Evolutionary conservation across 2,329 filamentous ascomycete genomes (phyloP), one percentile per base, ranked within the genome.

Genomic region (Botrytis porri): DNA sequence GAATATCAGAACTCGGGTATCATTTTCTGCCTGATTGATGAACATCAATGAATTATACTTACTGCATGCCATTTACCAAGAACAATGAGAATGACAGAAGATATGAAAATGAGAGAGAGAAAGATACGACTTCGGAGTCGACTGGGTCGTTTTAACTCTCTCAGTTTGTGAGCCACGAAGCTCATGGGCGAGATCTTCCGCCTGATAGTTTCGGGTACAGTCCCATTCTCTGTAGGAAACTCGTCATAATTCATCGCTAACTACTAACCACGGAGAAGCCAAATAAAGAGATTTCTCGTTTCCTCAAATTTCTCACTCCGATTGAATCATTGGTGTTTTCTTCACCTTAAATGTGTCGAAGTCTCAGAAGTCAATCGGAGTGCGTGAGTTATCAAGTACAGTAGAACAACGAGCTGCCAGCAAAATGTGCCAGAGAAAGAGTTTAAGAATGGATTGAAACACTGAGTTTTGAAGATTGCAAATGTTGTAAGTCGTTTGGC

Each of bases 71-170:
- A 69, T 69, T 60, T 67, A 37, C 61, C 74, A 39, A 73, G 37
- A 70, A 74, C 45, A 59, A 70, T 37, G 51, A 74, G 75, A 6
- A 78, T 10, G n/a, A 70, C 71, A 16, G 74, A 71, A 39, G 66
- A 45, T 9, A 75, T n/a, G 35, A 70, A 51, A 45, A 77, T 60
- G 2, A 69, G 9, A 4, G 61, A 61, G n/a, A 75, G 71, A 2
- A 77, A 32, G 20, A 76, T 48, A 35, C 74, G 67, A 41, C 74
- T 73, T 29, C 76, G 75, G 60, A 76, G 57, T 39, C 75, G 73
- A 67, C 75, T 75, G 37, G 76, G 77, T 35, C 76, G 73, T 59
- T 74, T 67, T 12, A 79, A 60, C 45, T 73, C 72, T 59, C 73
- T 73, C 35, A 76, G 37, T 25, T 76, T 18, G 41, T 76, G 75